Conservation (phyloP, 768 basidiomycete species). For the Multifurca ochricompacta region DNA sequence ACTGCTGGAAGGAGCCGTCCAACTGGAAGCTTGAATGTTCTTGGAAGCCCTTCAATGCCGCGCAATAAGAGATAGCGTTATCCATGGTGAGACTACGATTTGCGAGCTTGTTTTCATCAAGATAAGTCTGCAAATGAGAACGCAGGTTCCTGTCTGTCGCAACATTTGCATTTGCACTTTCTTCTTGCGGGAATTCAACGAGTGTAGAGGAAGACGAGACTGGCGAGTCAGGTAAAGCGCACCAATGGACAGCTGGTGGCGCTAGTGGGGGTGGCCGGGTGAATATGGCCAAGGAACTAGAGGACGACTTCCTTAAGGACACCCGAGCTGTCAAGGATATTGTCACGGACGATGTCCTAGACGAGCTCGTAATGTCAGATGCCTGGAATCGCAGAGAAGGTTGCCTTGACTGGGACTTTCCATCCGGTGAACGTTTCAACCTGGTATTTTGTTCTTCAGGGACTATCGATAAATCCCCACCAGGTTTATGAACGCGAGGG, state of each 20-base stretch:
- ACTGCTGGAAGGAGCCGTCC: background rate
- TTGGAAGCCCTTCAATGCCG: conserved; percentile 7
- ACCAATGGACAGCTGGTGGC: conserved; percentile 8
- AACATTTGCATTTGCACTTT: background rate
- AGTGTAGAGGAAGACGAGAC: conserved; percentile 7
- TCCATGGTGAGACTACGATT: conserved; percentile 10
- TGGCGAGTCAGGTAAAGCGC: background rate
- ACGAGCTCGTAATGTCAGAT: background rate
- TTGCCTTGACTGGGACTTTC: background rate
- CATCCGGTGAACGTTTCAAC: background rate
- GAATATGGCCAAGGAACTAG: conserved; percentile 9
- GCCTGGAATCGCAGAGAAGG: background rate
- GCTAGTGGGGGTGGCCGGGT: background rate
- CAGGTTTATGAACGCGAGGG: background rate
- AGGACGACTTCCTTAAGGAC: conserved; percentile 7
- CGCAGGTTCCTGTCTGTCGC: background rate
- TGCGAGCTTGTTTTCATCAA: conserved; percentile 15
- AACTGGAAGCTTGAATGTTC: background rate
- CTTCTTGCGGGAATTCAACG: background rate
- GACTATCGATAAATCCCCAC: background rate
- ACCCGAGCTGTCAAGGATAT: background rate
- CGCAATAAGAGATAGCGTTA: conserved; percentile 9
- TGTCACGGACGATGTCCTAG: background rate
- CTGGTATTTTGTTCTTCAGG: background rate
- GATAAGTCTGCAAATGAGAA: conserved; percentile 7